These are phyloP conservation scores for Trypethelium eluteriae DNA, from an alignment of 495 filamentous ascomycete species.

Conservation along the genomic window DNA sequence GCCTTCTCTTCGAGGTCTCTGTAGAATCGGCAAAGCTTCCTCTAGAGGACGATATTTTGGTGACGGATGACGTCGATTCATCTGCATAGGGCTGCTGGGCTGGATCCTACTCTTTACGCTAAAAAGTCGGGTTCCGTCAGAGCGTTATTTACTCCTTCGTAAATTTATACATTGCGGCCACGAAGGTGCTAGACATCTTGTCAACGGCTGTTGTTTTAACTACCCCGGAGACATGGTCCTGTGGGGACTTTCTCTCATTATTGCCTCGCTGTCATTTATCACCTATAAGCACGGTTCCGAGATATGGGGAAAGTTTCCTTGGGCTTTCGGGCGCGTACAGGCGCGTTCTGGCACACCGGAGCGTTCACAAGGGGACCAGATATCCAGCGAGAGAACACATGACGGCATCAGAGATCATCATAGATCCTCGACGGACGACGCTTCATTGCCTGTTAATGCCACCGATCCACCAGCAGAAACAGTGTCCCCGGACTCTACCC, in stretches of 20 bases:
- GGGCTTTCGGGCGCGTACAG: not conserved
- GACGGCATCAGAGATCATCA: not conserved
- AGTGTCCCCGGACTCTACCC: constrained; percentile 42
- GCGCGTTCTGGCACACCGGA: not conserved
- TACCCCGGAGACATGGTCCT: not conserved
- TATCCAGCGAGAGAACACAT: not conserved
- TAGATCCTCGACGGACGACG: not conserved
- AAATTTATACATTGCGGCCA: too few relatives aligned
- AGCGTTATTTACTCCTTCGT: too few relatives aligned
- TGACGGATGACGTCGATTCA: not conserved
- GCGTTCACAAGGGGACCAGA: not conserved
- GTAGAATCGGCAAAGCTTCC: not conserved
- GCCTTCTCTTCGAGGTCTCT: not conserved
- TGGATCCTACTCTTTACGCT: too few relatives aligned
- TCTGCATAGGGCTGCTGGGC: not conserved
- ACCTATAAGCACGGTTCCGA: not conserved
- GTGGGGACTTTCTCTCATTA: constrained; percentile 2
- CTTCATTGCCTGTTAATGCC: not conserved
- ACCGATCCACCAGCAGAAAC: not conserved
- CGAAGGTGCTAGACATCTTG: not conserved
- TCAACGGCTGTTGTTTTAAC: not conserved
- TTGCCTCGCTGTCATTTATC: not conserved
- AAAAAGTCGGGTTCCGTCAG: too few relatives aligned
- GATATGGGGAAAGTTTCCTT: not conserved
- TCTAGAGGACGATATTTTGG: not conserved